These are phyloP conservation scores for Pythium rishiriense DNA, from an alignment of 352 stramenopile genomes.

Conservation along the genomic window DNA sequence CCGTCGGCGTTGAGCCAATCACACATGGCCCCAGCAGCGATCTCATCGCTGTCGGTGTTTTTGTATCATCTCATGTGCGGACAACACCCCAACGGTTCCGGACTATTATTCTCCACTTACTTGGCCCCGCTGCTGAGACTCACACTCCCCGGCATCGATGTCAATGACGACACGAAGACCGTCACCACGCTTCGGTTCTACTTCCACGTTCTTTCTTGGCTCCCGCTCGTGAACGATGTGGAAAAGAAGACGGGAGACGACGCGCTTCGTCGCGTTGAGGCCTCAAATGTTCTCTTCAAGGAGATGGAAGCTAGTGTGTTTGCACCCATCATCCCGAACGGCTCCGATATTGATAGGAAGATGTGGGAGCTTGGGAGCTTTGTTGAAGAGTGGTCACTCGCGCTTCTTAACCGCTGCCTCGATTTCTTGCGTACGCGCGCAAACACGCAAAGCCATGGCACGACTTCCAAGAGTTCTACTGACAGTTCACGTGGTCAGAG, in stretches of 20 bases:
- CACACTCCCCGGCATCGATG: conserved; percentile 71
- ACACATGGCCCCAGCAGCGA: conserved; percentile 68
- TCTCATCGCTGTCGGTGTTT: conserved; percentile 64
- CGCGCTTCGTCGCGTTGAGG: conserved; percentile 4
- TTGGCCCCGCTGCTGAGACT: conserved; percentile 56
- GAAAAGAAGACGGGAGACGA: conserved; percentile 37
- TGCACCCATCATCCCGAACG: conserved; percentile 32
- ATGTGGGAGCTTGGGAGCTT: conserved; percentile 62
- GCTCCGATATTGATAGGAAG: conserved; percentile 41
- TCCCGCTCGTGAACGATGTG: conserved; percentile 71
- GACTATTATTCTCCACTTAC: conserved; percentile 58
- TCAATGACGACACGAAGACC: conserved; percentile 80
- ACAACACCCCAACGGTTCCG: conserved; percentile 40
- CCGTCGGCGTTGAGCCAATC: conserved; percentile 69
- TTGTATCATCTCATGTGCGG: conserved; percentile 67
- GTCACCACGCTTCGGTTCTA: conserved; percentile 64
- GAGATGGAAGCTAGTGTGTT: conserved; percentile 53
- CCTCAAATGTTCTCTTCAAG: conserved; percentile 21
- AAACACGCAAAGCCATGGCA: conserved; percentile 33
- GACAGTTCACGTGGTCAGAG: conserved; percentile 21
- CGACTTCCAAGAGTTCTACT: conserved; percentile 14
- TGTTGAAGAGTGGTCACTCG: conserved; percentile 67
- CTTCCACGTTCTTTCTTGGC: conserved; percentile 65
- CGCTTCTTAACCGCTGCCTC: conserved; percentile 62
- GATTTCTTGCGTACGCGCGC: conserved; percentile 63